Base-by-base conservation (phyloP, 192 early-diverging fungal genomes). In the Dissophora ornata region DNA sequence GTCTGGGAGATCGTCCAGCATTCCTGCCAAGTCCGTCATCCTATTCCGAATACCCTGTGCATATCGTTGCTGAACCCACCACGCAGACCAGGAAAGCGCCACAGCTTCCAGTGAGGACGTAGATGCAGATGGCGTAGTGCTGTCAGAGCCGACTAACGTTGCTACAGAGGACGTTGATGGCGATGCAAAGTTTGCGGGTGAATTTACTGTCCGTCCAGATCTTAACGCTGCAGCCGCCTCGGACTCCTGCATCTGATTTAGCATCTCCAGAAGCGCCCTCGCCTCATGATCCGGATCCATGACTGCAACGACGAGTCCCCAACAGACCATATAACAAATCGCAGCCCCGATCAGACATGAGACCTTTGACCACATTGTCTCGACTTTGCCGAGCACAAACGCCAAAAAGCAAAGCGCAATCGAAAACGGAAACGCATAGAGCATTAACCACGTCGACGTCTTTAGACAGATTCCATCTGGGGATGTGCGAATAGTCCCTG, bases 301-400 rank as follows among this genome's bases (percentile, higher is more conserved):
- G 50, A 65, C 32, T 1, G 71, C 62, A 4, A 75, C 71, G 0
- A 66, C 71, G 0, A 75, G 10, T 1, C 53, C 71, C 71, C 71
- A 75, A 12, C 71, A 75, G 33, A 75, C 71, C 62, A 75, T 75
- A 34, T 75, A 75, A 47, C 71, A 75, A 22, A 75, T 66, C 0
- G 62, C 71, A 18, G 71, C 62, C 1, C 71, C 71, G n/a, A 75
- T 66, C 15, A 75, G 41, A 49, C 71, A 75, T 9, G 71, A 75
- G 24, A 75, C 30, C 49, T 65, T 65, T 4, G 71, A 67, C 62
- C 71, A 75, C 57, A 75, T 52, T 9, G 62, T 67, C 33, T 75
- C 71, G 13, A 66, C 71, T 9, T 65, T 65, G 1, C 71, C 71
- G 1, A 75, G 34, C 4, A 75, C 56, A 46, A 75, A 75, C 1